Evolutionary conservation across 2,329 filamentous ascomycete species (phyloP).

Genomic region (Neofusicoccum ribis): DNA sequence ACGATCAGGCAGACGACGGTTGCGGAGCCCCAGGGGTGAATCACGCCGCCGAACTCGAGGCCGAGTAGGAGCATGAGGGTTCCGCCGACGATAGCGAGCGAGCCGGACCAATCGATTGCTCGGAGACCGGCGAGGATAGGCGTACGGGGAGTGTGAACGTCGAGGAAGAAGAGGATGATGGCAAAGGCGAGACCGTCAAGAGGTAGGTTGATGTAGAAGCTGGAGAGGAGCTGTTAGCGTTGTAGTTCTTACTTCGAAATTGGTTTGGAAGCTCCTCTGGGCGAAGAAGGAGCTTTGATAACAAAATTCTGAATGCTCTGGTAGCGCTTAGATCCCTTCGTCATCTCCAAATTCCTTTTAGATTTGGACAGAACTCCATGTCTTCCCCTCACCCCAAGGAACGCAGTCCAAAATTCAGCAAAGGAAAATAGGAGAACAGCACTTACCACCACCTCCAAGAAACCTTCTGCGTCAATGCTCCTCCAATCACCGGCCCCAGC

Average conservation of each 20-base stretch:
- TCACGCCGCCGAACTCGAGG: slow-evolving; percentile 78
- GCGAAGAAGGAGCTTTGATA: too few species aligned
- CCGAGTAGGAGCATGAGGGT: slow-evolving; percentile 86
- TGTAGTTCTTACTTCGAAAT: not conserved
- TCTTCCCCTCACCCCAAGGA: too few species aligned
- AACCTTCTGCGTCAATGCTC: slow-evolving; percentile 63
- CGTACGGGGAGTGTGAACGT: slow-evolving; percentile 67
- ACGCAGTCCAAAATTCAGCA: too few species aligned
- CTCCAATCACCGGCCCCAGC: slow-evolving; percentile 68
- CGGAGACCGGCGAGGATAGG: slow-evolving; percentile 62
- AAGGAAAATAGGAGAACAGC: not conserved
- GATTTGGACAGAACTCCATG: too few species aligned
- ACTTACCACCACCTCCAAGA: slow-evolving; percentile 63
- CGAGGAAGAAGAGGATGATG: slow-evolving; percentile 62
- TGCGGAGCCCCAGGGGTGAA: slow-evolving; percentile 72
- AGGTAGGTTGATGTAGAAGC: slow-evolving; percentile 62
- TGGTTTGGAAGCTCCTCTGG: too few species aligned
- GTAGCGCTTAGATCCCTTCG: too few species aligned
- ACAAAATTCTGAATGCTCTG: too few species aligned
- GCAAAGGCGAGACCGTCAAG: slow-evolving; percentile 60
- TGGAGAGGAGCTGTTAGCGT: not conserved
- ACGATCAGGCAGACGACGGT: slow-evolving; percentile 76
- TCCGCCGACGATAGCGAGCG: slow-evolving; percentile 68
- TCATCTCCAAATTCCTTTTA: not conserved
- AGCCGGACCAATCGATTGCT: slow-evolving; percentile 67